Evolutionary conservation across 768 basidiomycete species (phyloP), one percentile per base, ranked within the genome.

Genomic region (Serendipita sp.): DNA sequence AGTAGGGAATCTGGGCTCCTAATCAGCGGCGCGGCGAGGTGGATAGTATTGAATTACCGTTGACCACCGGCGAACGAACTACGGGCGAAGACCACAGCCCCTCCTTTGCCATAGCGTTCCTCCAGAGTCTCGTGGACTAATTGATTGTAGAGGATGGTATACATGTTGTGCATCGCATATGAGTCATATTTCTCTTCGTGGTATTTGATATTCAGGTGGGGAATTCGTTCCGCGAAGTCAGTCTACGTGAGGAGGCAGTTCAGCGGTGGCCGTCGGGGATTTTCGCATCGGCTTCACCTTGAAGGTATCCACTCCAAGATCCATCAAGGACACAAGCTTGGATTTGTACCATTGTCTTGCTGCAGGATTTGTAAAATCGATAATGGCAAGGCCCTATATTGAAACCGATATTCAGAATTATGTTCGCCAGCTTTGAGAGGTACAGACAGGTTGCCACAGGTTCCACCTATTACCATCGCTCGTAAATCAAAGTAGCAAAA

Each of bases 201-300:
- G 75, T 79, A 88, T 17, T 74, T 74, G 61, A 87, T 79, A 24
- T 76, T 75, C 0, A 80, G 72, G 68, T 87, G 85, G 1, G 86
- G 86, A 60, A 88, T 86, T 11, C 85, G 79, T 70, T 89, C 86
- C 30, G 81, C 86, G 68, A 88, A 88, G 68, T 88, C 85, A 4
- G 85, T 88, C 69, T 72, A 53, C 16, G 31, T 11, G 2, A 3
- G 33, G 42, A 33, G 17, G 45, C 11, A 41, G 44, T 17, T 44
- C 22, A 56, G 48, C 34, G 28, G 20, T 4, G 13, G 45, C 9
- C 11, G 5, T 41, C 3, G 28, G 16, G 34, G 20, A 43, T 20
- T 30, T 13, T 48, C 26, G 24, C 43, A 24, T 43, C 45, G 38
- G 45, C 56, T 51, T 13, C 22, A 66, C 66, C 82, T 84, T 86